Conservation (phyloP, 2,329 filamentous ascomycete species). For the Fusarium irregulare region DNA sequence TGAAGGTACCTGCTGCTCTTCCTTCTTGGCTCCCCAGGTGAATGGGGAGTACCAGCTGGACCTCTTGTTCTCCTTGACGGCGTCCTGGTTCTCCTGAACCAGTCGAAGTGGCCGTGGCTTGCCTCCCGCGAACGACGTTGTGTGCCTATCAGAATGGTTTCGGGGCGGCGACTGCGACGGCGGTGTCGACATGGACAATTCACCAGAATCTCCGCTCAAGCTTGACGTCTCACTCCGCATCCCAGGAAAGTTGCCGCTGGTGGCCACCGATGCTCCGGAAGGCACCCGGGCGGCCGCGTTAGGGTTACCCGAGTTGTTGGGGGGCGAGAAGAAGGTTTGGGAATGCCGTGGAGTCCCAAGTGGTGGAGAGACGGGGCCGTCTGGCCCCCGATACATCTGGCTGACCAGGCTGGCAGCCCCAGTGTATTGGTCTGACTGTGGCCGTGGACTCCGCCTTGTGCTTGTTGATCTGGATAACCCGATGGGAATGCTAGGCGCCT, state of each 20-base stretch:
- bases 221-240: conserved; percentile 74
- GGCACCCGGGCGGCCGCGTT: conserved; percentile 63
- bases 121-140: conserved; percentile 67
- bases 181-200: conserved; percentile 54
- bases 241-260: conserved; percentile 75
- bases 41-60: conserved; percentile 73
- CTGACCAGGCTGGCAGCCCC: conserved; percentile 79
- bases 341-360: conserved; percentile 69
- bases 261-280: conserved; percentile 59
- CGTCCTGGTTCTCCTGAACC: conserved; percentile 79
- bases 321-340: conserved; percentile 71
- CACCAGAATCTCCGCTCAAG: conserved; percentile 74
- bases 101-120: conserved; percentile 88
- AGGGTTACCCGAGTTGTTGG: conserved; percentile 62
- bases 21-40: conserved; percentile 63
- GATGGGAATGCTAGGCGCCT: conserved; percentile 81
- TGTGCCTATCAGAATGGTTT: conserved; percentile 64
- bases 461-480: conserved; percentile 65
- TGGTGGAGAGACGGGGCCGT: conserved; percentile 70
- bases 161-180: conserved; percentile 66
- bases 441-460: conserved; percentile 63
- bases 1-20: conserved; percentile 53
- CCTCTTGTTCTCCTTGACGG: conserved; percentile 66
- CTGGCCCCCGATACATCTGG: conserved; percentile 86
- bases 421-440: conserved; percentile 73